Percentiles rank a stretch among this genome's conserved stretches.
Conservation (phyloP, 202 grass and related monocot species). For the Bolboschoenoplectus hybrid region DNA sequence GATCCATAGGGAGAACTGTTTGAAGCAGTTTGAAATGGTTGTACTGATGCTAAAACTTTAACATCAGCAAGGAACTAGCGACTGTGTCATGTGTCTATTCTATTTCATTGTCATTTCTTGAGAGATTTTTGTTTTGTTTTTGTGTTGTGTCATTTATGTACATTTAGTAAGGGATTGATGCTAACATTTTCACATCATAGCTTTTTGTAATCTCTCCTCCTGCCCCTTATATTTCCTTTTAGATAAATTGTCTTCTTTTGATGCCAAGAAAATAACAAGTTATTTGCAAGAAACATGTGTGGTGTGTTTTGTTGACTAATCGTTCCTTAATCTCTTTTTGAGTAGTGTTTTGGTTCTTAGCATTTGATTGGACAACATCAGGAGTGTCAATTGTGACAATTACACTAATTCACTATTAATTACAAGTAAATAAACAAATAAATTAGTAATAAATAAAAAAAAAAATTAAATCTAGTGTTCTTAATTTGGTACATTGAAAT, state of each 20-base stretch:
- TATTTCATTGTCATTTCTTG: not conserved
- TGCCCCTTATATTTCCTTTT: not conserved
- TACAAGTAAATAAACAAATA: not conserved
- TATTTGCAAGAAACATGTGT: not conserved
- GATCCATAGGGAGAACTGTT: not conserved
- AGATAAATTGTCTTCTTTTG: not conserved
- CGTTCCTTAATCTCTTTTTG: not conserved
- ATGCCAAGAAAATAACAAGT: not conserved
- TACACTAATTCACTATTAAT: not conserved
- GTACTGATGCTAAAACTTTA: not conserved
- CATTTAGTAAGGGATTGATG: not conserved
- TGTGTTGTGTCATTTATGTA: not conserved
- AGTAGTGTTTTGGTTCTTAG: not conserved
- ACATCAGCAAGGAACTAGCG: no score
- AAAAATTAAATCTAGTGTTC: not conserved
- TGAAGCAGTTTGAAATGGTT: not conserved
- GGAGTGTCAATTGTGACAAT: not conserved
- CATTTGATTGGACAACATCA: not conserved
- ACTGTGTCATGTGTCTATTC: not conserved
- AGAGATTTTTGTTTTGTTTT: not conserved
- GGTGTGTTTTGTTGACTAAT: not conserved
- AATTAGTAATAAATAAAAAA: not conserved
- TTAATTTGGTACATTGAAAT: no score
- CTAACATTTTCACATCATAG: not conserved
- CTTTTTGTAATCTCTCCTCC: not conserved